These are phyloP conservation scores for Castanopsis chinensis DNA, from an alignment of 306 rosid genomes.

Conservation along the genomic window DNA sequence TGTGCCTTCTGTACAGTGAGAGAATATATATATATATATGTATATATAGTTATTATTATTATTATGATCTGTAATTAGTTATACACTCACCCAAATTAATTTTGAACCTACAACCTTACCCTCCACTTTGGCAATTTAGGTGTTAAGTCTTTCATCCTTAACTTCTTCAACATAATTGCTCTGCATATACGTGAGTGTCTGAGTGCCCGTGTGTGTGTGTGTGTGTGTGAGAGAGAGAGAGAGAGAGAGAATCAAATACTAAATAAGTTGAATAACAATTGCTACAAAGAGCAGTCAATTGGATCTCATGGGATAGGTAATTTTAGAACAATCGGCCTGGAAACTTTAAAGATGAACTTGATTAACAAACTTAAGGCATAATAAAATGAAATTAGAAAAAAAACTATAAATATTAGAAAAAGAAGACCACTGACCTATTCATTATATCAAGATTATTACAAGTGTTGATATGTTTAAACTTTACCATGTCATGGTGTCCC, in stretches of 20 bases:
- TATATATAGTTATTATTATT: no score
- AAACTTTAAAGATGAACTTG: slow-evolving; percentile 23
- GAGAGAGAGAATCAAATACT: neutral
- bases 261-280: neutral
- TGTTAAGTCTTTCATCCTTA: neutral
- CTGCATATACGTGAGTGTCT: neutral
- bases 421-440: slow-evolving; percentile 35
- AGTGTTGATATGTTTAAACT: slow-evolving; percentile 20
- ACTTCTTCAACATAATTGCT: neutral
- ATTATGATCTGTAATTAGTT: no score
- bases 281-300: neutral
- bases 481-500: slow-evolving; percentile 30
- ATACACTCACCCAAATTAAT: no score
- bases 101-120: no score
- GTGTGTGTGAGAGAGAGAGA: neutral
- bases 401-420: slow-evolving; percentile 21
- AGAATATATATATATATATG: no score
- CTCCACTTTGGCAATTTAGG: neutral
- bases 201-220: neutral
- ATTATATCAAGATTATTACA: slow-evolving; percentile 28
- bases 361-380: slow-evolving; percentile 5
- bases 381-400: slow-evolving; percentile 20
- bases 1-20: no score
- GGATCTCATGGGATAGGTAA: slow-evolving; percentile 3
- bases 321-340: neutral